Evolutionary conservation across 2,329 filamentous ascomycete genomes (phyloP), one percentile per base, ranked within the genome.

Genomic region (Phaeoacremonium minimum): DNA sequence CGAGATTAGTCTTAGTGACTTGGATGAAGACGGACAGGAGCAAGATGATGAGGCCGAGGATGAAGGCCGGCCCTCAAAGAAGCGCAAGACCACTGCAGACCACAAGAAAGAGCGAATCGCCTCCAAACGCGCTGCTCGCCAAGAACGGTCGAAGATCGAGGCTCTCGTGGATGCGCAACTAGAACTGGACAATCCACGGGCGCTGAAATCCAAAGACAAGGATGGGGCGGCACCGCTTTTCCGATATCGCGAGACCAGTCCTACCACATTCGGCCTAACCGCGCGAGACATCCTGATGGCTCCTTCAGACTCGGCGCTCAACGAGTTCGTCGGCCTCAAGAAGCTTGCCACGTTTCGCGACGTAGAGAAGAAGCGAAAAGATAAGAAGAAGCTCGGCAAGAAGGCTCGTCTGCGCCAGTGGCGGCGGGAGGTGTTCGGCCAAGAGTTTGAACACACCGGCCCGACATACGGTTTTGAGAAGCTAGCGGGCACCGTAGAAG

Each of bases 181-280:
- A 50, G 78, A 88, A 46, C 73, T 94, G 39, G 81, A 87, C 40
- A 66, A 80, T 44, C 77, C 80, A 15, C 66, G 80, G 34, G 73
- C 77, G 36, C 75, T 75, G 30, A 56, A 66, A 17, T 63, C 67
- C 28, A 64, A 70, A n/a, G 68, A 61, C 32, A 69, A 67, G 33
- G 42, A 52, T 37, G 48, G 41, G 40, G 51, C 48, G 22, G 42
- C 41, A 22, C 37, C 49, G 37, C 76, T 74, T 18, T 98, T 98
- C 77, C 84, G 87, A 38, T 98, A 98, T 69, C 87, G 93, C 53
- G 90, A 96, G 57, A 95, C 91, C 3, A 94, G 87, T 1, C 91
- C 93, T 1, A 83, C 85, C 37, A 80, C 85, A 11, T 98, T 95
- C 56, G 93, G 93, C 40, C 80, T 98, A 53, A 95, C 87, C 1